Conservation (phyloP, 2,329 filamentous ascomycete genomes). For the Penicillium sp. region DNA sequence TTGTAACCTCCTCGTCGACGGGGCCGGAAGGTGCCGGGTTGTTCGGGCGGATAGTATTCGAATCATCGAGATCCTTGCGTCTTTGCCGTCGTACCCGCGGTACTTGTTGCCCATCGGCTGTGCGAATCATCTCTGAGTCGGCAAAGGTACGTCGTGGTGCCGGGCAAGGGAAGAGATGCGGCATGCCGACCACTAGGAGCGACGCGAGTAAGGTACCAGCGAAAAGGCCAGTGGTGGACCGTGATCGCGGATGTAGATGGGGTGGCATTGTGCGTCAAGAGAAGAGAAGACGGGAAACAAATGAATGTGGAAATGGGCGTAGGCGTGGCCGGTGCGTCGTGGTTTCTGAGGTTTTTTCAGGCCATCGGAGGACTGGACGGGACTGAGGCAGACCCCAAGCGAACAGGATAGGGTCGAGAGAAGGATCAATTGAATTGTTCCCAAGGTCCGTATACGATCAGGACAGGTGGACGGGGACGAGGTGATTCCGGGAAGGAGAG, state of each 20-base stretch:
- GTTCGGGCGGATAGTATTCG: conserved; percentile 12
- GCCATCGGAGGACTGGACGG: conserved; percentile 17
- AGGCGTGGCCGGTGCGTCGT: background rate
- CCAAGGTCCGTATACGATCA: background rate
- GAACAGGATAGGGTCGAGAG: background rate
- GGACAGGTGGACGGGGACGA: background rate
- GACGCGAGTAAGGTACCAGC: conserved; percentile 83
- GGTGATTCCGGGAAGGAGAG: conserved; percentile 4
- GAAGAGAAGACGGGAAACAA: conserved; percentile 1
- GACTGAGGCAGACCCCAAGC: background rate
- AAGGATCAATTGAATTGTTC: conserved; percentile 13
- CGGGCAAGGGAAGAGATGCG: conserved; percentile 86
- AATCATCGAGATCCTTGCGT: conserved; percentile 29
- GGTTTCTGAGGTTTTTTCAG: conserved; percentile 15
- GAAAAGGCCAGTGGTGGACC: conserved; percentile 90
- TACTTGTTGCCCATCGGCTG: conserved; percentile 41
- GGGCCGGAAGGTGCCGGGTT: conserved; percentile 15
- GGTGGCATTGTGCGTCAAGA: conserved; percentile 59
- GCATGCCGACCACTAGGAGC: conserved; percentile 86
- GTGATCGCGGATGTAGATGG: conserved; percentile 84
- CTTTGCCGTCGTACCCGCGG: conserved; percentile 34
- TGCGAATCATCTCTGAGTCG: conserved; percentile 53
- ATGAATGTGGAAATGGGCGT: conserved; percentile 13
- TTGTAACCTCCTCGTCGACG: conserved; percentile 41
- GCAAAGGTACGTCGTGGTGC: conserved; percentile 69